Evolutionary conservation across 129 eudicot genomes (phyloP).

Genomic region (Helichrysum umbraculigerum): DNA sequence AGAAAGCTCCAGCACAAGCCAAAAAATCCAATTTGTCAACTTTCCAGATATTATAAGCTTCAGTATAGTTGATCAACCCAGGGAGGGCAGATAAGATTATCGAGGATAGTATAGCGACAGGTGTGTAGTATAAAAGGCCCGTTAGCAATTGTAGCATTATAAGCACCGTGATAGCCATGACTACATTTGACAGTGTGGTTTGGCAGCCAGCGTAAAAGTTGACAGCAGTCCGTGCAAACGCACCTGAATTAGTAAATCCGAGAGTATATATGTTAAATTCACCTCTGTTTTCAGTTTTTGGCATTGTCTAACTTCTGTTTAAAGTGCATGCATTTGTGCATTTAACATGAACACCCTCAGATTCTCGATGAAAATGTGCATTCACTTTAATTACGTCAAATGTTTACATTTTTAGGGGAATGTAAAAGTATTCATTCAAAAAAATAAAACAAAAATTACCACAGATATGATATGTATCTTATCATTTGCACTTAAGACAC

Average conservation of each 20-base stretch:
- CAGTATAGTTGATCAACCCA: slow-evolving; percentile 57
- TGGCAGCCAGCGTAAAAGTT: slow-evolving; percentile 60
- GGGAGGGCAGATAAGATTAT: slow-evolving; percentile 67
- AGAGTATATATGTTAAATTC: background rate
- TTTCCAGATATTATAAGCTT: slow-evolving; percentile 62
- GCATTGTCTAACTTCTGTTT: background rate
- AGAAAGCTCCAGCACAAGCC: slow-evolving; percentile 59
- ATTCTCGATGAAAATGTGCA: too few species aligned
- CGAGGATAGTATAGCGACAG: slow-evolving; percentile 58
- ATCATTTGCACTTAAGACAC: background rate
- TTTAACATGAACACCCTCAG: too few species aligned
- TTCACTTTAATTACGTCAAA: too few species aligned
- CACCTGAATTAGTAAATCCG: slow-evolving; percentile 34
- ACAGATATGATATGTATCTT: background rate
- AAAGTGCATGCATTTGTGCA: background rate
- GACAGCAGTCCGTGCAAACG: slow-evolving; percentile 71
- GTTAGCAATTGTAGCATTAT: slow-evolving; percentile 50
- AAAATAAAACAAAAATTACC: too few species aligned
- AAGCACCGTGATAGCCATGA: slow-evolving; percentile 66
- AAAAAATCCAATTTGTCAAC: slow-evolving; percentile 71
- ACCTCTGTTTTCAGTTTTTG: background rate
- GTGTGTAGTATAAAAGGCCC: slow-evolving; percentile 56
- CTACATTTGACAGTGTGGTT: slow-evolving; percentile 59
- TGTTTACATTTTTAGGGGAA: too few species aligned
- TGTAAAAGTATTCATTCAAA: too few species aligned